Conservation (phyloP, 352 stramenopile genomes). For the Pelagophyceae sp. region DNA sequence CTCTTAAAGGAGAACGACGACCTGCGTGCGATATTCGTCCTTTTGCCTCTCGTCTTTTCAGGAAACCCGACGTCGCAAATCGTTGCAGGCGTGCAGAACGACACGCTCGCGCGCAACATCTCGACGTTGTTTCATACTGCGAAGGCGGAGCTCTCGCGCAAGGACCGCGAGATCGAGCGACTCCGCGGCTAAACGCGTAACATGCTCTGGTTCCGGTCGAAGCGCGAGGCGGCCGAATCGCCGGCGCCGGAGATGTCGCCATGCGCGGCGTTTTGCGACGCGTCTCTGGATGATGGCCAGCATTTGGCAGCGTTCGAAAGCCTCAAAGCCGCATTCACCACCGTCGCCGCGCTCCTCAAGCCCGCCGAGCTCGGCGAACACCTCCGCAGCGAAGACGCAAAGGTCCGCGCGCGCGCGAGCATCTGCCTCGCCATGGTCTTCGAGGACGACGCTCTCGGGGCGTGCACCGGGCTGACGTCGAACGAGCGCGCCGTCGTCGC, state of each 20-base stretch:
- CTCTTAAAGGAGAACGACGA: not conserved
- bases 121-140: slow-evolving; percentile 51
- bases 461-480: not conserved
- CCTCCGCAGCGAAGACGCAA: not conserved
- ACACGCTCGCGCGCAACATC: slow-evolving; percentile 51
- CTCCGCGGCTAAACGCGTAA: slow-evolving; percentile 35
- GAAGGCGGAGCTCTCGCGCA: slow-evolving; percentile 46
- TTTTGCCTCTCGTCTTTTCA: not conserved
- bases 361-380: not conserved
- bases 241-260: too few species aligned
- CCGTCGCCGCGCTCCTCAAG: not conserved
- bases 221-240: too few species aligned
- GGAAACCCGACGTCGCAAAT: not conserved
- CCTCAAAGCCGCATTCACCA: too few species aligned
- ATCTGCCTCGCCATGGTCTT: not conserved
- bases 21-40: not conserved
- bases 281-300: too few species aligned
- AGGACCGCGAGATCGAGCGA: slow-evolving; percentile 40
- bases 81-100: slow-evolving; percentile 36
- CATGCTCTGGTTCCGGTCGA: too few species aligned
- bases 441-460: not conserved
- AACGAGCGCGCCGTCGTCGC: not conserved
- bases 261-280: too few species aligned
- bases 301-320: too few species aligned
- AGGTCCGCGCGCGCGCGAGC: not conserved